Base-by-base conservation (phyloP, 2,329 filamentous ascomycete species). In the Sphaerulina populicola region DNA sequence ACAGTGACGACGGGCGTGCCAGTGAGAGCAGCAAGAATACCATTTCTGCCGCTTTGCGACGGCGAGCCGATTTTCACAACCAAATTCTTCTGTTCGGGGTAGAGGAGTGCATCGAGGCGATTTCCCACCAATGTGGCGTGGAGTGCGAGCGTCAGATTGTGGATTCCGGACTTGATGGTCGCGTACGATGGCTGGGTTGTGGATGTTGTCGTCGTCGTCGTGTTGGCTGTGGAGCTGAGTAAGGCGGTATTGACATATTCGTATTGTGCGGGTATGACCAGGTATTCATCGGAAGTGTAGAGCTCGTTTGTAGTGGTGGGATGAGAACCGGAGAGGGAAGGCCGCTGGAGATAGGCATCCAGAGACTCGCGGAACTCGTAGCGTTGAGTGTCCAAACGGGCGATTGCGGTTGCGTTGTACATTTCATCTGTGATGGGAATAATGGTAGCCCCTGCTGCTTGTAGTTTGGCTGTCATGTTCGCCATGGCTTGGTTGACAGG, bases 81-180 rank as follows among this genome's bases (percentile, higher is more conserved):
- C 1, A 84, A 73, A 48, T 82, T 82, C 60, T 75, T 76, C 60
- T 85, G 81, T 61, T 84, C 76, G 0, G 81, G 81, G 64, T 84
- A 85, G 58, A 83, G 74, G 33, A 84, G 59, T 0, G 76, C 80
- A 60, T 82, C 77, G 11, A 85, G 69, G 0, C 64, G 53, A 55
- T 79, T 68, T 0, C 60, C 51, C 0, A 66, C 62, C 53, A 84
- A 81, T 0, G 77, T 79, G 2, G 65, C 54, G n/a, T 70, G 66
- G 2, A 84, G 66, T 0, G 73, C 67, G 1, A 71, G 62, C 3
- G 74, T 80, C 11, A 85, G 71, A 44, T 75, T 69, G 6, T 68
- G 66, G 51, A 85, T 81, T 1, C 69, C 71, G 4, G 67, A 57
- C 47, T 76, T 71, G 9, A 72, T 68, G n/a, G 59, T 43, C 2